Evolutionary conservation across 1,139 yeast genomes (phyloP).

Genomic region (Geotrichum klebahnii): DNA sequence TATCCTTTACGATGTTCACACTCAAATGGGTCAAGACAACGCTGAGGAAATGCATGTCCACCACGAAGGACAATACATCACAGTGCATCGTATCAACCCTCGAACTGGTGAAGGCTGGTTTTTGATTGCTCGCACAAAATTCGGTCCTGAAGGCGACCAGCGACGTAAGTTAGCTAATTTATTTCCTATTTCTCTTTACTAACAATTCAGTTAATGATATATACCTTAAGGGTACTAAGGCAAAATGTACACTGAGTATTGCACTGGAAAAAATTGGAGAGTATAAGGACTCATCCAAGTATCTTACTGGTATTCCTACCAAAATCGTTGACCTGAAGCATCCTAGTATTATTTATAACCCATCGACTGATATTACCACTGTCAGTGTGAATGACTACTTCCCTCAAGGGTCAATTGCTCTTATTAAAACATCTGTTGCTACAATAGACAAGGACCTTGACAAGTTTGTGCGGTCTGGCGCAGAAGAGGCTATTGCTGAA

Average conservation of each 20-base stretch:
- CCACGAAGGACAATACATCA: slow-evolving; percentile 87
- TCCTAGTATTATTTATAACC: slow-evolving; percentile 48
- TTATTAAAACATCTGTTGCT: slow-evolving; percentile 59
- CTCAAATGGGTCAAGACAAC: slow-evolving; percentile 60
- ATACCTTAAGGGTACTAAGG: slow-evolving; percentile 61
- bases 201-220: slow-evolving; percentile 56
- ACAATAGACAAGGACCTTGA: slow-evolving; percentile 62
- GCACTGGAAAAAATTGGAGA: slow-evolving; percentile 48
- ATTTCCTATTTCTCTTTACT: no score
- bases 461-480: slow-evolving; percentile 63
- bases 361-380: slow-evolving; percentile 41
- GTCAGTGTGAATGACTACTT: slow-evolving; percentile 58
- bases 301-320: slow-evolving; percentile 61
- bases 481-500: slow-evolving; percentile 61
- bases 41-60: slow-evolving; percentile 93
- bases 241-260: slow-evolving; percentile 57
- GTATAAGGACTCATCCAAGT: slow-evolving; percentile 36
- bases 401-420: slow-evolving; percentile 88
- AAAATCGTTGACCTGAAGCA: slow-evolving; percentile 51
- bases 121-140: slow-evolving; percentile 81
- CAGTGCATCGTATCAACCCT: slow-evolving; percentile 82
- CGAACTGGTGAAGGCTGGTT: slow-evolving; percentile 86
- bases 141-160: slow-evolving; percentile 42
- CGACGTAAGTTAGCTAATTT: slow-evolving; percentile 27
- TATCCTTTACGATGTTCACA: slow-evolving; percentile 56